These are phyloP conservation scores for Penicillium egyptiacum DNA, from an alignment of 495 filamentous ascomycete species.

Conservation along the genomic window DNA sequence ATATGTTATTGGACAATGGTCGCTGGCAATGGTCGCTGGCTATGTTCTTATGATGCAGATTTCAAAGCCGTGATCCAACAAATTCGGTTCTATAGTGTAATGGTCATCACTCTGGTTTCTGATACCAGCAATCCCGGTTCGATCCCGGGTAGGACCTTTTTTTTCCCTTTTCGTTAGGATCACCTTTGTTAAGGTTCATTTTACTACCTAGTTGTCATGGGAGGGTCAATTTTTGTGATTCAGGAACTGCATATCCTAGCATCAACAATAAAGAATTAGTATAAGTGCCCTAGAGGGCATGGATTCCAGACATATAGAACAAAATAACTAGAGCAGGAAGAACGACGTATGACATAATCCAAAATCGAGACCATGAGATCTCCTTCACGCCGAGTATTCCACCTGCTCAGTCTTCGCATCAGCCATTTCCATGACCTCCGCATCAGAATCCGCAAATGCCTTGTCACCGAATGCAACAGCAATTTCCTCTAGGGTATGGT, in stretches of 20 bases:
- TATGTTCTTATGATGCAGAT: too few relatives aligned
- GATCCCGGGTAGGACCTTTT: constrained; percentile 42
- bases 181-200: neutral
- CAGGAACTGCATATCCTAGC: too few relatives aligned
- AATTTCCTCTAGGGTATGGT: constrained; percentile 64
- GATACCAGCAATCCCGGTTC: constrained; percentile 43
- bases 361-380: neutral
- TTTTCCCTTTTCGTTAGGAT: neutral
- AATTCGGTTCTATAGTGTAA: constrained; percentile 29
- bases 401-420: constrained; percentile 12
- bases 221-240: too few relatives aligned
- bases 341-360: neutral
- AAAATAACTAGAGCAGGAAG: neutral
- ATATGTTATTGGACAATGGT: too few relatives aligned
- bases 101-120: constrained; percentile 40
- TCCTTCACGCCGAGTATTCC: constrained; percentile 5
- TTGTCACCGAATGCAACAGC: constrained; percentile 37
- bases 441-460: constrained; percentile 24
- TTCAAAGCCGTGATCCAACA: too few relatives aligned
- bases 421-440: constrained; percentile 18
- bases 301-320: neutral
- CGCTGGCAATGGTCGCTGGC: too few relatives aligned
- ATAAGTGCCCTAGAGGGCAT: too few relatives aligned
- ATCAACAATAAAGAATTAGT: too few relatives aligned
- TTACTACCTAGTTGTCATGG: too few relatives aligned